Evolutionary conservation across 2,329 filamentous ascomycete genomes (phyloP).

Genomic region (Acrocalymma vagum): DNA sequence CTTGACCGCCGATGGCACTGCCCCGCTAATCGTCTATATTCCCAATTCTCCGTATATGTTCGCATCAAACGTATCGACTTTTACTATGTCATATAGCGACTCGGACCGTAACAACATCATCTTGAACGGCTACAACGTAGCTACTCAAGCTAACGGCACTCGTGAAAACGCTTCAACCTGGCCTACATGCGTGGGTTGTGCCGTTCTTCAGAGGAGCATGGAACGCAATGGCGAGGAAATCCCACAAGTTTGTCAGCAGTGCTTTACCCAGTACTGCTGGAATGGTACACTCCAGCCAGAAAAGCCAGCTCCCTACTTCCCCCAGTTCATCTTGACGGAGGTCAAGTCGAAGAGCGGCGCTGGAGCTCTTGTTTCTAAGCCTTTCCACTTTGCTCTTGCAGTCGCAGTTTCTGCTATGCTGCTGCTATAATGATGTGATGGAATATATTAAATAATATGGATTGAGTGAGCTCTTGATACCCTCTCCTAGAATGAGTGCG

Average conservation of each 20-base stretch:
- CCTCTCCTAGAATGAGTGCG: too few relatives aligned
- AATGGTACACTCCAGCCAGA: conserved; percentile 71
- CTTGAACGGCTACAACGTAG: conserved; percentile 83
- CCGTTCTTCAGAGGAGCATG: conserved; percentile 80
- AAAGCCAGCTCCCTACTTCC: conserved; percentile 35
- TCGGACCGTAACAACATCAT: conserved; percentile 80
- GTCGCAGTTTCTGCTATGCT: conserved; percentile 20
- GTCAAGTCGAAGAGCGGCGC: conserved; percentile 31
- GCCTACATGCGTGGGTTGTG: conserved; percentile 87
- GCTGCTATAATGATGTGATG: conserved; percentile 10
- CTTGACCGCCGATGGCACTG: conserved; percentile 59
- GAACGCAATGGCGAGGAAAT: conserved; percentile 73
- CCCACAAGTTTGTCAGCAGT: conserved; percentile 76
- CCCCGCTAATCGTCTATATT: conserved; percentile 84
- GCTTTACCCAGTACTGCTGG: conserved; percentile 92
- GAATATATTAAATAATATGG: too few relatives aligned
- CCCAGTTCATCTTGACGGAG: conserved; percentile 26
- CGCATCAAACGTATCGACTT: conserved; percentile 82
- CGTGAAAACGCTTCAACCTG: conserved; percentile 69
- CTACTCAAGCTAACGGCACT: conserved; percentile 83
- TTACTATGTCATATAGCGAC: conserved; percentile 70
- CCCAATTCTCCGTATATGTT: conserved; percentile 84
- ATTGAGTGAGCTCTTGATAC: too few relatives aligned
- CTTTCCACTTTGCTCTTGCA: conserved; percentile 25
- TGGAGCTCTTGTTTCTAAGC: conserved; percentile 31